Conservation (phyloP, 148 eudicot species). For the Rheum nobile region DNA sequence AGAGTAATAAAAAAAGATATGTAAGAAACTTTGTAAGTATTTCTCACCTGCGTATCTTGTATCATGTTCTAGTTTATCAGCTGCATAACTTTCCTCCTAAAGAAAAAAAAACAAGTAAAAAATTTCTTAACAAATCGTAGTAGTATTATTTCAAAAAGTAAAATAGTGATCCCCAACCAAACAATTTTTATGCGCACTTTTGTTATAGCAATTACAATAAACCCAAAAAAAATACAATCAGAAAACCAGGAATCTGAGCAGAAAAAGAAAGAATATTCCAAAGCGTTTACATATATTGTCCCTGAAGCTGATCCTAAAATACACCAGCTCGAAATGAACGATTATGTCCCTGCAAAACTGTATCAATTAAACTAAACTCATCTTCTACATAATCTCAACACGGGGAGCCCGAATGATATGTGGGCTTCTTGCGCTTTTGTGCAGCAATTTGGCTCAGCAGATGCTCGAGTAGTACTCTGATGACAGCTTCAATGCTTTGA, state of each 20-base stretch:
- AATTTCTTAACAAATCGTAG: not conserved
- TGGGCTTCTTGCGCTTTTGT: not conserved
- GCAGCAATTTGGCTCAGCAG: slow-evolving; percentile 32
- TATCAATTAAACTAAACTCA: not conserved
- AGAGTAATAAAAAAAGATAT: no score
- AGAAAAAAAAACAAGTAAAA: no score
- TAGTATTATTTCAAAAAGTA: not conserved
- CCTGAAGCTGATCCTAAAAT: slow-evolving; percentile 1
- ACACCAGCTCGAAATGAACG: not conserved
- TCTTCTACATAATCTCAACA: not conserved
- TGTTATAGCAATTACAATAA: not conserved
- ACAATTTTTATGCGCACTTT: not conserved
- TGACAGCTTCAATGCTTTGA: slow-evolving; percentile 36
- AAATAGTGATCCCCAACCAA: not conserved
- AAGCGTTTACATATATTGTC: not conserved
- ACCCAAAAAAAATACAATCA: not conserved
- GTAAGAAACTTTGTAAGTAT: no score
- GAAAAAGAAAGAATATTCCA: not conserved
- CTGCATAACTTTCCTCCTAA: no score
- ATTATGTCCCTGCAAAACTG: not conserved
- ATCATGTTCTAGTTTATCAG: no score
- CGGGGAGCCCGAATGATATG: not conserved
- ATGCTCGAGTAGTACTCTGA: slow-evolving; percentile 55
- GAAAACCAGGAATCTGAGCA: not conserved
- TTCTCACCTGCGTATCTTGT: no score